phyloP scores from a whole-genome alignment of 2,329 filamentous ascomycete genomes.

The Biscogniauxia sp. region DNA sequence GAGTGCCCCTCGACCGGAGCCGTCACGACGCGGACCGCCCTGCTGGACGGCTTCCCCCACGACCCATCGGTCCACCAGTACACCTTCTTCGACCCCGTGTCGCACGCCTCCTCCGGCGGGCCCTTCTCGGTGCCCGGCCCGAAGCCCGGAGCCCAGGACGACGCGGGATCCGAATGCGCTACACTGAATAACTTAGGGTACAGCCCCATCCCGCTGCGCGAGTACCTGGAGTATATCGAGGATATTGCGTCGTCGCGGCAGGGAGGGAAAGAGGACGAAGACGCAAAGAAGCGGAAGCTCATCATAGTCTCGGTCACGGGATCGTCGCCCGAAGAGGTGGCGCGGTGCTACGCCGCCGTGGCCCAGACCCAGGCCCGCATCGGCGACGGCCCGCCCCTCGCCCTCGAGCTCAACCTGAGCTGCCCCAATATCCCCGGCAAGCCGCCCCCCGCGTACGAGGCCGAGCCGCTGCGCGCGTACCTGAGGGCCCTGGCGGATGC shows the following conservation, averaged over 20 bases:
- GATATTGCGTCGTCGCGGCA: conserved; percentile 56
- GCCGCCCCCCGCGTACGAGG: conserved; percentile 69
- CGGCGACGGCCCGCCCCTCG: conserved; percentile 45
- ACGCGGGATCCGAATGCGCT: conserved; percentile 38
- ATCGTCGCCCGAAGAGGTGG: conserved; percentile 50
- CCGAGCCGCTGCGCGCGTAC: conserved; percentile 50
- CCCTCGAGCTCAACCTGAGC: conserved; percentile 74
- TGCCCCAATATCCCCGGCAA: conserved; percentile 71
- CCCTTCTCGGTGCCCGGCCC: conserved; percentile 16
- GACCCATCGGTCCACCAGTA: conserved; percentile 60
- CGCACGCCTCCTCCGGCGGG: conserved; percentile 10
- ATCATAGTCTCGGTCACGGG: conserved; percentile 73
- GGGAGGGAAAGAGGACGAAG: conserved; percentile 6
- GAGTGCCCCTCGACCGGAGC: conserved; percentile 63
- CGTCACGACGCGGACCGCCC: conserved; percentile 70
- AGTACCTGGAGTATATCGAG: conserved; percentile 57
- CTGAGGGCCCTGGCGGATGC: conserved; percentile 44
- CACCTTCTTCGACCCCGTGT: conserved; percentile 57
- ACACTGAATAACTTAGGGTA: conserved; percentile 71
- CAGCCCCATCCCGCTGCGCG: conserved; percentile 58
- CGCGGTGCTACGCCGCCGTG: conserved; percentile 53
- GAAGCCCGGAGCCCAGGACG: conserved; percentile 11
- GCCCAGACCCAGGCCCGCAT: conserved; percentile 34
- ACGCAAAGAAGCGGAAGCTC: conserved; percentile 45
- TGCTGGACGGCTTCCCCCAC: conserved; percentile 64